Evolutionary conservation across 345 rosid species (phyloP).

Genomic region (Gossypium thurberi): DNA sequence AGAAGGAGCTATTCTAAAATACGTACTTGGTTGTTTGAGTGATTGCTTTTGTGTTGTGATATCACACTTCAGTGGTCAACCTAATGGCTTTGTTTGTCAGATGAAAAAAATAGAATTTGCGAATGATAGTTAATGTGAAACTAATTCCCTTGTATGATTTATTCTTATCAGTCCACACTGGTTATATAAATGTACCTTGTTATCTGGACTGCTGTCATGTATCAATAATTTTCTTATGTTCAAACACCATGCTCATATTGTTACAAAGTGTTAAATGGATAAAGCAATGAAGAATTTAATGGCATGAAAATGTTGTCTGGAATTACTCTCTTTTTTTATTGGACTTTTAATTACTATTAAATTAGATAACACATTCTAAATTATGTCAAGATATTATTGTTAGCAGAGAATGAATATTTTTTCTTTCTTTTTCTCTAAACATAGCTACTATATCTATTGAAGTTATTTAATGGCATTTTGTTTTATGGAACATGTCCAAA

Average conservation of each 20-base stretch:
- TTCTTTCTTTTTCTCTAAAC: no score
- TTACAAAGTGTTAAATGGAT: background rate
- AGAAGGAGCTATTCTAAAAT: background rate
- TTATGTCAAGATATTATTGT: background rate
- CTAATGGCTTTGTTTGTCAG: background rate
- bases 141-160: background rate
- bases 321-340: background rate
- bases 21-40: background rate
- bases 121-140: background rate
- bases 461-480: constrained; percentile 1
- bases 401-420: no score
- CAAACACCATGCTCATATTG: background rate
- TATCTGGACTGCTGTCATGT: background rate
- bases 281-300: background rate
- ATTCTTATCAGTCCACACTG: background rate
- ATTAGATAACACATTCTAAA: background rate
- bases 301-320: background rate
- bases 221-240: background rate
- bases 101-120: background rate
- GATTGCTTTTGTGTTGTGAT: background rate
- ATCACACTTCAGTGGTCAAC: background rate
- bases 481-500: background rate
- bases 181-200: background rate
- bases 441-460: background rate
- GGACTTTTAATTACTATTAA: background rate